Conservation (phyloP, 2,329 filamentous ascomycete genomes). For the Colletotrichum sp. region DNA sequence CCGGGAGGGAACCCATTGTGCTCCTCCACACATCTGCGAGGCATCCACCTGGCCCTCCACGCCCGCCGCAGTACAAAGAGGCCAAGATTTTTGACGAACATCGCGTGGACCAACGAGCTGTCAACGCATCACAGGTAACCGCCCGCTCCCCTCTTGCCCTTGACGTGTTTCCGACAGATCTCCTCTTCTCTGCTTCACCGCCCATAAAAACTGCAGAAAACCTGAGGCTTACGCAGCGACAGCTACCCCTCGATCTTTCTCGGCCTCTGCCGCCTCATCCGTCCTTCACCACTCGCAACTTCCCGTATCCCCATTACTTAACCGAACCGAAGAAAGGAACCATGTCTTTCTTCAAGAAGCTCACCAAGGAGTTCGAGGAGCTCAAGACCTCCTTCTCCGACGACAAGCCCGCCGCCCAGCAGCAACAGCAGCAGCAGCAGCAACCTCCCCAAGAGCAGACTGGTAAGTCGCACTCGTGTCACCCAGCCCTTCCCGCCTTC, state of each 20-base stretch:
- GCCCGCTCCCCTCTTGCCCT: constrained; percentile 7
- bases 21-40: background rate
- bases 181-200: background rate
- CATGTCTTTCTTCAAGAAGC: constrained; percentile 52
- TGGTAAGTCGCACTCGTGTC: background rate
- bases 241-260: constrained; percentile 16
- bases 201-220: constrained; percentile 10
- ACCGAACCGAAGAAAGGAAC: constrained; percentile 4
- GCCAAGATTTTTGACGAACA: constrained; percentile 8
- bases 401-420: constrained; percentile 32
- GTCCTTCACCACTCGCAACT: constrained; percentile 5
- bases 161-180: constrained; percentile 3
- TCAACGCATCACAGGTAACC: constrained; percentile 8
- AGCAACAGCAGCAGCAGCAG: constrained; percentile 19
- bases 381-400: constrained; percentile 47
- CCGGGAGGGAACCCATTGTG: constrained; percentile 17
- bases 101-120: constrained; percentile 5
- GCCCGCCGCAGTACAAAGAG: constrained; percentile 1
- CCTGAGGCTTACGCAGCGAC: constrained; percentile 17
- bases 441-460: constrained; percentile 24
- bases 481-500: background rate
- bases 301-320: background rate
- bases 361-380: constrained; percentile 49
- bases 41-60: background rate
- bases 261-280: constrained; percentile 23